These are phyloP conservation scores for Parietichytrium sp. DNA, from an alignment of 108 stramenopile species.

Conservation along the genomic window DNA sequence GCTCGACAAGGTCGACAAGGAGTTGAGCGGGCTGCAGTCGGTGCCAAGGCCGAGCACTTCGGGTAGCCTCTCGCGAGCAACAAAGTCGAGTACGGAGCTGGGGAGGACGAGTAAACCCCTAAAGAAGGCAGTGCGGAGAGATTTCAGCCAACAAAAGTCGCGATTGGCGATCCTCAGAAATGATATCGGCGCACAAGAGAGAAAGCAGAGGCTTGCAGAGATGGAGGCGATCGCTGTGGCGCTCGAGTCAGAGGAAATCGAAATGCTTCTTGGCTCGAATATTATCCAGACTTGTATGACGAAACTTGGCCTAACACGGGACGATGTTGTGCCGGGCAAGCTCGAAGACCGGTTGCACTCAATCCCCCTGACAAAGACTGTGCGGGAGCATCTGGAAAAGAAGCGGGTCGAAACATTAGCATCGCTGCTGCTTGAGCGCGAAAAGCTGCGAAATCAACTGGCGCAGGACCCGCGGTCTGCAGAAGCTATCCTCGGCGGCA, in stretches of 20 bases:
- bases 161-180: not conserved
- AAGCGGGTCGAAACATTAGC: not conserved
- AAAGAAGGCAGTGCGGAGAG: slow-evolving; percentile 11
- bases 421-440: not conserved
- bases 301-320: not conserved
- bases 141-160: not conserved
- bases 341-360: not conserved
- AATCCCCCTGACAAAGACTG: not conserved
- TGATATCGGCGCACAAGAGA: not conserved
- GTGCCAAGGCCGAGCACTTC: not conserved
- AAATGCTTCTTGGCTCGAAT: not conserved
- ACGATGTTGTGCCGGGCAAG: not conserved
- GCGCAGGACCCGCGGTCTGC: not conserved
- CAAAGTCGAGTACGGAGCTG: not conserved
- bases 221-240: not conserved
- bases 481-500: not conserved
- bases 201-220: no score
- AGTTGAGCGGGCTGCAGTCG: not conserved
- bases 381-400: not conserved
- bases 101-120: not conserved
- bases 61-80: not conserved
- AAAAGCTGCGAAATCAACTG: not conserved
- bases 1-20: not conserved
- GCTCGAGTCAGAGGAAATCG: not conserved
- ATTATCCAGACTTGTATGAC: not conserved